Base-by-base conservation (phyloP, 1,284 basidiomycete species). In the Sanghuangporus sanghuang region DNA sequence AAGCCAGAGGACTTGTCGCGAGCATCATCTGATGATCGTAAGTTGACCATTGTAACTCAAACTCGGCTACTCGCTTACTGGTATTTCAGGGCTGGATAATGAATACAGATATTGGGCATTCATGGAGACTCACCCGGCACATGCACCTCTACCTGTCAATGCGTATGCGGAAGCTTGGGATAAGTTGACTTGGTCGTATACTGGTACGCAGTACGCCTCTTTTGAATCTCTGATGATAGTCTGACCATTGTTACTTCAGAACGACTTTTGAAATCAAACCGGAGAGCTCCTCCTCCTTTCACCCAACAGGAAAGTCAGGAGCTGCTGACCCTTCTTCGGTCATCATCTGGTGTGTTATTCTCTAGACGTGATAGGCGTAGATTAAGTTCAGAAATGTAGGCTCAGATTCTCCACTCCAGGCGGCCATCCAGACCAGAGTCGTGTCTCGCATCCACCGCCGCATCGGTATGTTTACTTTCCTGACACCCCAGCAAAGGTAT, bases 31-130 rank as follows among this genome's bases (percentile, higher is more conserved):
- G 83, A 87, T 66, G 85, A 88, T 68, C 78, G 86, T 89, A 65
- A 76, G 86, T 80, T 23, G 1, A 7, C n/a, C 16, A 14, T 8
- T 27, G 36, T 50, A 44, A n/a, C 56, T 16, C 12, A 21, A 6
- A 52, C 44, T 16, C 11, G n/a, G 40, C 32, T 35, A 27, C n/a
- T 44, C 40, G 61, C 49, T 57, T 14, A 38, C 2, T 18, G 8
- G 27, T 38, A 40, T 50, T 54, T 4, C 59, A 85, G 90, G 81
- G 56, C 75, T 89, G 27, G 87, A 91, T 63, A 79, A 84, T 71
- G 87, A 90, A 69, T 89, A 86, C 68, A 79, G 86, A 52, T 92
- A 90, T 69, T 92, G 90, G 90, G 76, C 82, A 1, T 92, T 85
- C 70, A 80, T 92, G 71, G 87, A 90, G 71, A 75, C 81, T 44